phyloP scores from a whole-genome alignment of 1,284 basidiomycete genomes.

The Puccinia polysora region DNA sequence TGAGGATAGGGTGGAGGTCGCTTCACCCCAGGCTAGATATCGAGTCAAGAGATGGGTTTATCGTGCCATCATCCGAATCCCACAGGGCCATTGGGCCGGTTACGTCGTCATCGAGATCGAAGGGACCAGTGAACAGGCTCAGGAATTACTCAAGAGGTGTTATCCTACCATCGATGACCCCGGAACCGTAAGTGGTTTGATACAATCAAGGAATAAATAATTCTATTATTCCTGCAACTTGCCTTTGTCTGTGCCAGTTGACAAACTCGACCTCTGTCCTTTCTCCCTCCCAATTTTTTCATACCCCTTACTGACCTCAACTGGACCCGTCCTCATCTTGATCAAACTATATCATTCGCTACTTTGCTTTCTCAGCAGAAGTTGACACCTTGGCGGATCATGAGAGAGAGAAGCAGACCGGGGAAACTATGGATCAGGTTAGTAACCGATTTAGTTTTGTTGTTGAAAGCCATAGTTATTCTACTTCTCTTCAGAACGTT shows the following conservation, averaged over 20 bases:
- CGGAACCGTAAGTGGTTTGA: no score
- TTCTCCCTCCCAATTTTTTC: no score
- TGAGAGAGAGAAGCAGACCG: constrained; percentile 36
- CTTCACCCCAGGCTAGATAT: constrained; percentile 53
- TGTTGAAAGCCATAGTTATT: no score
- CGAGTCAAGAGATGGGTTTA: constrained; percentile 55
- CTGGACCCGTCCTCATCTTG: background rate
- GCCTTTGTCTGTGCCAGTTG: no score
- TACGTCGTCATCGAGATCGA: constrained; percentile 48
- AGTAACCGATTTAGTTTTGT: no score
- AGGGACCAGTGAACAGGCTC: constrained; percentile 49
- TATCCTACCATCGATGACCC: background rate
- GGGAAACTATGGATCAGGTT: constrained; percentile 39
- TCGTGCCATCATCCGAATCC: constrained; percentile 50
- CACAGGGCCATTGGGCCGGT: constrained; percentile 46
- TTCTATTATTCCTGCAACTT: background rate
- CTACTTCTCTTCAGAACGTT: no score
- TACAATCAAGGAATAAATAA: no score
- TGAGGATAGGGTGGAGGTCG: constrained; percentile 53
- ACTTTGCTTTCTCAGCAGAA: background rate
- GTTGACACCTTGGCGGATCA: constrained; percentile 36
- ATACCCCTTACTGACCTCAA: no score
- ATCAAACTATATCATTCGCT: constrained; percentile 2
- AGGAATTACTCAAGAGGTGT: constrained; percentile 45
- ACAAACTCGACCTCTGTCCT: no score